Evolutionary conservation across 192 early-diverging fungal genomes (phyloP), one percentile per base, ranked within the genome.

Genomic region (Coemansia aciculifera): DNA sequence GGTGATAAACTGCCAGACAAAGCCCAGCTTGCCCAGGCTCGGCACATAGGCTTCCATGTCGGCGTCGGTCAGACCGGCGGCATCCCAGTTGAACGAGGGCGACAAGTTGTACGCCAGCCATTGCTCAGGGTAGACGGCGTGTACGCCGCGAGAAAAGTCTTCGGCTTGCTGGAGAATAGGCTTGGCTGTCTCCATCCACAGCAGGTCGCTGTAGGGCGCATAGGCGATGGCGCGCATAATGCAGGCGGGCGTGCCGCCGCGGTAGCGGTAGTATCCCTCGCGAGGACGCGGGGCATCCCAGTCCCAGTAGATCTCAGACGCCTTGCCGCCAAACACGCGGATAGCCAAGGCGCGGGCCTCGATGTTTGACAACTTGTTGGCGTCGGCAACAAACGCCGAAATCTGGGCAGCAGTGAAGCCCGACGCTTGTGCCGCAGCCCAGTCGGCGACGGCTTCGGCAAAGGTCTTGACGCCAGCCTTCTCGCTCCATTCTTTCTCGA

Each of bases 81-180:
- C 93, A 74, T 95, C 93, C 95, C 95, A 98, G 90, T 98, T 98
- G 89, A 97, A 98, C 29, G 93, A 95, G 24, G 97, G 97, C 40
- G 91, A 94, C 59, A 98, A 77, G 87, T 98, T 98, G 88, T 98
- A 98, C 21, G 95, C 92, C 34, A 98, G 88, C 89, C 93, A 90
- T 62, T 89, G 84, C 39, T 93, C 78, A 42, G 97, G 95, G 72
- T 89, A 86, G 37, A 86, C 87, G 64, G 87, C 81, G 63, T 86
- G 87, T 15, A 98, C 95, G 63, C 94, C 94, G 27, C 85, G 69
- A 40, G 95, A 64, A 79, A 98, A 98, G 85, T 96, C 88, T 72
- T 90, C 87, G 66, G 97, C 95, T 84, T 98, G 97, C 54, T 86
- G 71, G 66, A 91, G 86, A 67, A 97, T 96, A 32, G 97, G 97